phyloP scores from a whole-genome alignment of 345 rosid genomes.

The Eucalyptus erythrocorys region DNA sequence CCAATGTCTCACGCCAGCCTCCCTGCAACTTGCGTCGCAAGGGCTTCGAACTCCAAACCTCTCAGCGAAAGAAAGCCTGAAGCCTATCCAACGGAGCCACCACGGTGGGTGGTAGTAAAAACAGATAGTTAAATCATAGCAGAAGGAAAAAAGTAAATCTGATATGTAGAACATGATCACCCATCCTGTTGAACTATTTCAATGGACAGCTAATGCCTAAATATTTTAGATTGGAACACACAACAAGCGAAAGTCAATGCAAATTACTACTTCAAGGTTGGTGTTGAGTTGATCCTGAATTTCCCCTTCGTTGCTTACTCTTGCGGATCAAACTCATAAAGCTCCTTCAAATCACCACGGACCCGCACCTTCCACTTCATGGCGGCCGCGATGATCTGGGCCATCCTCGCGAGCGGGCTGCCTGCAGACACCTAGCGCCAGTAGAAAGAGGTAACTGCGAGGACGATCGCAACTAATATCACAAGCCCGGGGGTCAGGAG shows the following conservation, averaged over 20 bases:
- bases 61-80: too few species aligned
- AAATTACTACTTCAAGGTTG: conserved; percentile 11
- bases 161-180: background rate
- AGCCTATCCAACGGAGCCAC: too few species aligned
- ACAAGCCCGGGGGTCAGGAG: conserved; percentile 65
- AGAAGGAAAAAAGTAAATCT: fast-evolving
- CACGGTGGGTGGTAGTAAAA: too few species aligned
- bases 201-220: too few species aligned
- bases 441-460: conserved; percentile 61
- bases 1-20: too few species aligned
- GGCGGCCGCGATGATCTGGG: conserved; percentile 64
- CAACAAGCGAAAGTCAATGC: too few species aligned
- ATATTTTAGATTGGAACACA: too few species aligned
- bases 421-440: conserved; percentile 59
- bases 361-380: conserved; percentile 25
- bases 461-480: conserved; percentile 43
- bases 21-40: too few species aligned
- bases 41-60: too few species aligned
- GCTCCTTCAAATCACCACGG: conserved; percentile 23
- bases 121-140: background rate
- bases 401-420: conserved; percentile 74
- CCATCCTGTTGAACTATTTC: background rate
- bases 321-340: conserved; percentile 43
- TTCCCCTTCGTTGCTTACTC: conserved; percentile 39
- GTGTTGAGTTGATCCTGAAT: conserved; percentile 29